Evolutionary conservation across 495 filamentous ascomycete species (phyloP).

Genomic region (Physcia stellaris): DNA sequence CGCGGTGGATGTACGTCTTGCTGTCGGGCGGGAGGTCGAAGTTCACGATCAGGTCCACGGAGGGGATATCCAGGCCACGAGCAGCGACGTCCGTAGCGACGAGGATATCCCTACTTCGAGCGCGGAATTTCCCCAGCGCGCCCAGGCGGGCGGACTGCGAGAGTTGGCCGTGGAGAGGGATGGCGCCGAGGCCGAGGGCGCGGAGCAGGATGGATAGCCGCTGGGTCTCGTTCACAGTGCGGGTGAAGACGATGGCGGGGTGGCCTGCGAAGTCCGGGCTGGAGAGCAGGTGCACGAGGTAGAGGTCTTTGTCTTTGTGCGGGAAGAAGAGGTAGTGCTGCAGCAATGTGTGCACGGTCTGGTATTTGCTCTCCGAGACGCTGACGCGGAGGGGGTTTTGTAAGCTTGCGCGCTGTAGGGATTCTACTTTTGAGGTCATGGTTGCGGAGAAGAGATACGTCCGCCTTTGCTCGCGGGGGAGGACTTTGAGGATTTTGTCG

Average conservation of each 20-base stretch:
- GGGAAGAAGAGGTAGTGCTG: slow-evolving; percentile 79
- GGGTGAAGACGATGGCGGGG: slow-evolving; percentile 73
- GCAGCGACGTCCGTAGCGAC: slow-evolving; percentile 96
- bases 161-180: slow-evolving; percentile 84
- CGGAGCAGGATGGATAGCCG: slow-evolving; percentile 70
- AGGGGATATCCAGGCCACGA: slow-evolving; percentile 86
- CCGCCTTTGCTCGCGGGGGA: slow-evolving; percentile 62
- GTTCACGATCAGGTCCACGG: slow-evolving; percentile 81
- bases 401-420: slow-evolving; percentile 75
- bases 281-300: slow-evolving; percentile 74
- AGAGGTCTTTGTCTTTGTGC: slow-evolving; percentile 79
- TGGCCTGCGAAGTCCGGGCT: slow-evolving; percentile 65
- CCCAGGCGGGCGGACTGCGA: slow-evolving; percentile 73
- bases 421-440: slow-evolving; percentile 84
- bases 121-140: slow-evolving; percentile 75
- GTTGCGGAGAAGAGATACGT: slow-evolving; percentile 94
- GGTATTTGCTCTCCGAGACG: slow-evolving; percentile 65
- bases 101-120: slow-evolving; percentile 62
- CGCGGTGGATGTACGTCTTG: slow-evolving; percentile 91
- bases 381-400: slow-evolving; percentile 64
- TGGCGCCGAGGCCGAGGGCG: slow-evolving; percentile 66
- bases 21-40: slow-evolving; percentile 69
- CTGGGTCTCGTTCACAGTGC: slow-evolving; percentile 88
- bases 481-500: slow-evolving; percentile 82
- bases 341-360: slow-evolving; percentile 72